Evolutionary conservation across 2,329 filamentous ascomycete genomes (phyloP).

Genomic region (Ophiostoma novo-ulmi): DNA sequence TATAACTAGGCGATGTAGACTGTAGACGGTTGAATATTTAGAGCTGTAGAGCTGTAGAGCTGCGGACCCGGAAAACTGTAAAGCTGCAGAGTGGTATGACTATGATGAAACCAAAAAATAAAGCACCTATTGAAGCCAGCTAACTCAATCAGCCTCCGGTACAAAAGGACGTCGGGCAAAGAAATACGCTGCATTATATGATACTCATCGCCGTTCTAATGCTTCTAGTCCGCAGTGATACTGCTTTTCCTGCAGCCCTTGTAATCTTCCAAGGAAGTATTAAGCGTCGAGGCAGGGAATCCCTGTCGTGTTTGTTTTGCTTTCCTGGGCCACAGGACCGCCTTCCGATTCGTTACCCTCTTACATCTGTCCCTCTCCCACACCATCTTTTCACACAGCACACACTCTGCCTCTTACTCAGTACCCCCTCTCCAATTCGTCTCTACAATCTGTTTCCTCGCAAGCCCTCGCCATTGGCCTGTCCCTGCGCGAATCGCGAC

Average conservation of each 20-base stretch:
- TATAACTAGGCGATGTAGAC: background rate
- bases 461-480: background rate
- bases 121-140: background rate
- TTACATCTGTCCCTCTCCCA: background rate
- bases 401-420: background rate
- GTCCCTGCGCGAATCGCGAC: conserved; percentile 5
- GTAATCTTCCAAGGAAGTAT: background rate
- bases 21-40: too few species aligned
- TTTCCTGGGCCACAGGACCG: background rate
- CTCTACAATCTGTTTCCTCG: background rate
- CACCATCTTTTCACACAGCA: background rate
- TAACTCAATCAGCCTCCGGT: background rate
- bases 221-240: background rate
- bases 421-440: too few species aligned
- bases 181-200: background rate
- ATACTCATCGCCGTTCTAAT: background rate
- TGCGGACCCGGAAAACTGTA: background rate
- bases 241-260: background rate
- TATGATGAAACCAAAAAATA: background rate
- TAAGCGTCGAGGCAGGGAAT: background rate
- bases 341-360: conserved; percentile 2
- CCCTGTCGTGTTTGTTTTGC: background rate
- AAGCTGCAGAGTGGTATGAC: background rate
- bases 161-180: background rate
- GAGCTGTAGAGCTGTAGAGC: background rate